Conservation (phyloP, 306 rosid genomes). For the Rubus parviflorus region DNA sequence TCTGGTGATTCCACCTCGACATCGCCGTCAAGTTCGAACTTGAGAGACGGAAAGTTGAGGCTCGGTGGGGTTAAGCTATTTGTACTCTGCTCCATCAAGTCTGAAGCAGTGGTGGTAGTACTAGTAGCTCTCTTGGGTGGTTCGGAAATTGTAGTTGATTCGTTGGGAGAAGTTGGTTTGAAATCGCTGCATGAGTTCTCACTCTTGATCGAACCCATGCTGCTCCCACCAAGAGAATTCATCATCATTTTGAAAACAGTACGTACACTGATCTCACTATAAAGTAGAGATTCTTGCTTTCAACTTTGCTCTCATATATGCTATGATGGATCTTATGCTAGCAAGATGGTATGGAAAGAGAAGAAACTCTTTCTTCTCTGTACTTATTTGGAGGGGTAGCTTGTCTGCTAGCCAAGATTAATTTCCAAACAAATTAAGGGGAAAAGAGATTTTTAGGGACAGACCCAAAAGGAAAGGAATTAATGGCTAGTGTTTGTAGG, state of each 20-base stretch:
- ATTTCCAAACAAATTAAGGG: background rate
- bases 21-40: conserved; percentile 68
- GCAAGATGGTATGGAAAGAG: conserved; percentile 37
- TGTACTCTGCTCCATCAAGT: conserved; percentile 37
- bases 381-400: conserved; percentile 30
- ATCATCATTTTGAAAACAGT: conserved; percentile 41
- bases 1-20: conserved; percentile 82
- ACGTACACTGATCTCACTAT: background rate
- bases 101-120: conserved; percentile 23
- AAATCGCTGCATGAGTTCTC: conserved; percentile 52
- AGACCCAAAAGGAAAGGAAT: conserved; percentile 31
- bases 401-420: conserved; percentile 24
- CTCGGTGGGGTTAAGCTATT: conserved; percentile 55
- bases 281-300: background rate
- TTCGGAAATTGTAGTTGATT: conserved; percentile 38
- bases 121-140: conserved; percentile 27
- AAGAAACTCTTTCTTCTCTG: conserved; percentile 35
- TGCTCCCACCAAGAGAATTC: conserved; percentile 73
- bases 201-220: conserved; percentile 57
- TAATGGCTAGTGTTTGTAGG: conserved; percentile 35
- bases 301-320: conserved; percentile 29
- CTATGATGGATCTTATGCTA: background rate
- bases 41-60: conserved; percentile 59
- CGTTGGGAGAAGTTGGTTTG: conserved; percentile 48
- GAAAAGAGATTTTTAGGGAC: conserved; percentile 24